Evolutionary conservation across 2,329 filamentous ascomycete species (phyloP).

Genomic region (Sporothrix inflata): DNA sequence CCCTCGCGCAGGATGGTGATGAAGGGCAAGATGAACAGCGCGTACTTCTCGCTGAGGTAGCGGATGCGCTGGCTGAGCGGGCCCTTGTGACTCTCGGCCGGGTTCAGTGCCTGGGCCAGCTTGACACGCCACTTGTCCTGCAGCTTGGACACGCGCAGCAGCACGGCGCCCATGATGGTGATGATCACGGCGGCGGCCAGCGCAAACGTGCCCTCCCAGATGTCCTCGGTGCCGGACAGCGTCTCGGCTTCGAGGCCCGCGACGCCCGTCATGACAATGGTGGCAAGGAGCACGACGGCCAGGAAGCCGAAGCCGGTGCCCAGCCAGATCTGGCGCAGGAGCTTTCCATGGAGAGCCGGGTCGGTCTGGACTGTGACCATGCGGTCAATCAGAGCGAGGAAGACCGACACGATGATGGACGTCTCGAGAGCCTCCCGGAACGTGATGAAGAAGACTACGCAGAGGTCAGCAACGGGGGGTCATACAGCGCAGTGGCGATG

Average conservation of each 20-base stretch:
- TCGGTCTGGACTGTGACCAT: constrained; percentile 68
- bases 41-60: constrained; percentile 69
- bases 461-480: background rate
- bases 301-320: constrained; percentile 65
- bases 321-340: constrained; percentile 72
- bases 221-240: constrained; percentile 65
- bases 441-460: constrained; percentile 82
- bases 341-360: constrained; percentile 64
- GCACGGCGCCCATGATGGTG: constrained; percentile 70
- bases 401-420: constrained; percentile 80
- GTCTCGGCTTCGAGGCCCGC: constrained; percentile 67
- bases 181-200: constrained; percentile 72
- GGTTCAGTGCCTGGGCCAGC: constrained; percentile 66
- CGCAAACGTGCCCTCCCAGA: constrained; percentile 74
- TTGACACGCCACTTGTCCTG: constrained; percentile 79
- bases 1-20: constrained; percentile 78
- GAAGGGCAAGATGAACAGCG: constrained; percentile 77
- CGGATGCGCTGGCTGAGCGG: constrained; percentile 48
- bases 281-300: constrained; percentile 67
- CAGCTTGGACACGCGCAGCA: constrained; percentile 75
- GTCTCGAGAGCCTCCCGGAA: constrained; percentile 85
- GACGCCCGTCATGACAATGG: constrained; percentile 71
- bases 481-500: too few species aligned
- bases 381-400: constrained; percentile 84
- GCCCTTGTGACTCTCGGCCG: constrained; percentile 43